Base-by-base conservation (phyloP, 495 filamentous ascomycete species). In the Annulohypoxylon bovei region DNA sequence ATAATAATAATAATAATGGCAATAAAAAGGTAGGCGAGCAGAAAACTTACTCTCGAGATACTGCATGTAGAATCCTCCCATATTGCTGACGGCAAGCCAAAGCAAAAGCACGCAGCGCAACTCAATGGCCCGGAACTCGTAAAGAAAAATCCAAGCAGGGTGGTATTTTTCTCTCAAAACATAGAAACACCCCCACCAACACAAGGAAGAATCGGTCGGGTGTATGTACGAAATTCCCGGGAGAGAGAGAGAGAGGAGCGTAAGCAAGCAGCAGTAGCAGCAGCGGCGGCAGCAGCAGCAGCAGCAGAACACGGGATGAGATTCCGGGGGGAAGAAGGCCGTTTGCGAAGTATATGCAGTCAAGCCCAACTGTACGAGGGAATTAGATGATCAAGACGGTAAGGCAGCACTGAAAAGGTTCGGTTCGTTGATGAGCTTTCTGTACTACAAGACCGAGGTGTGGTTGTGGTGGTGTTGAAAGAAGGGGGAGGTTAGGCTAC, bases 1-100 rank as follows among this genome's bases (percentile, higher is more conserved):
- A 52, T 12, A 52, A 30, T 52, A 49, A 30, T 28, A 28, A 50
- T 50, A 50, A 50, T 16, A 28, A 32, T 27, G 8, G 23, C 3
- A 53, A 32, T 33, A 33, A 20, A 20, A 23, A 39, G 32, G 20
- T n/a, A 39, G 53, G 32, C 53, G n/a, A 56, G 39, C 32, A 25
- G 30, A 33, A 46, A 42, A 88, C 86, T 84, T 86, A 88, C 86
- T 86, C 78, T 87, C 84, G 63, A 88, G 79, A 79, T 88, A 88
- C 79, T 87, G 84, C 82, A 88, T 88, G 78, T 88, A 88, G 76
- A 86, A 88, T 76, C 86, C 86, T 70, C 79, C 80, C 85, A 87
- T 86, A 76, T 74, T 86, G 77, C 71, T 75, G 72, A 75, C 64
- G 33, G 65, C 46, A 56, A 32, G 14, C 20, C 40, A 46, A 50